Conservation (phyloP, 176 grass and related monocot genomes). For the Carex cristatella region DNA sequence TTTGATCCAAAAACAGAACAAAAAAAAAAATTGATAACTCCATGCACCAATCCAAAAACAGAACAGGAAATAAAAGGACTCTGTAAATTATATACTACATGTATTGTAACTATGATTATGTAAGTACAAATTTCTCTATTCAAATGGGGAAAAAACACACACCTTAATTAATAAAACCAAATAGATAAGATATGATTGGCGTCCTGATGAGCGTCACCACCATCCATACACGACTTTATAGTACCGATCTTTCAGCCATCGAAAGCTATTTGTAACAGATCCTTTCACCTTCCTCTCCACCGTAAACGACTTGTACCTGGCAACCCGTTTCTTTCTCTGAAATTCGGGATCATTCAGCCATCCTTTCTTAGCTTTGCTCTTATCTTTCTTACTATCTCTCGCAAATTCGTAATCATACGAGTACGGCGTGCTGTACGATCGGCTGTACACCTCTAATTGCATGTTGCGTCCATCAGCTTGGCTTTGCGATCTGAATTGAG, state of each 20-base stretch:
- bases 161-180: not conserved
- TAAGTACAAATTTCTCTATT: not conserved
- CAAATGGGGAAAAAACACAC: not conserved
- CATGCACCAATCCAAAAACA: not conserved
- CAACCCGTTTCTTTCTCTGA: slow-evolving; percentile 79
- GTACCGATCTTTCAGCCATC: slow-evolving; percentile 76
- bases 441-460: slow-evolving; percentile 36
- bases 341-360: slow-evolving; percentile 63
- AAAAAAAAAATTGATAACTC: not conserved
- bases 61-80: not conserved
- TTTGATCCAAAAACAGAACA: no score
- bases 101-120: not conserved
- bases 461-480: slow-evolving; percentile 18
- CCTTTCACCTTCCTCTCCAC: slow-evolving; percentile 69
- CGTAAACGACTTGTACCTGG: slow-evolving; percentile 65
- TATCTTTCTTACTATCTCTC: not conserved
- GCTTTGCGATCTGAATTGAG: slow-evolving; percentile 24
- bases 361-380: not conserved
- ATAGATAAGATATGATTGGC: slow-evolving; percentile 1
- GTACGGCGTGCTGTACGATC: slow-evolving; percentile 22
- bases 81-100: not conserved
- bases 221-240: slow-evolving; percentile 42
- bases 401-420: not conserved
- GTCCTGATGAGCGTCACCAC: slow-evolving; percentile 1
- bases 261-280: slow-evolving; percentile 60